A percentile compares a stretch with the other conserved stretches of the same genome.
Evolutionary conservation across 2,329 filamentous ascomycete genomes (phyloP).

Genomic region (Alternaria burnsii): DNA sequence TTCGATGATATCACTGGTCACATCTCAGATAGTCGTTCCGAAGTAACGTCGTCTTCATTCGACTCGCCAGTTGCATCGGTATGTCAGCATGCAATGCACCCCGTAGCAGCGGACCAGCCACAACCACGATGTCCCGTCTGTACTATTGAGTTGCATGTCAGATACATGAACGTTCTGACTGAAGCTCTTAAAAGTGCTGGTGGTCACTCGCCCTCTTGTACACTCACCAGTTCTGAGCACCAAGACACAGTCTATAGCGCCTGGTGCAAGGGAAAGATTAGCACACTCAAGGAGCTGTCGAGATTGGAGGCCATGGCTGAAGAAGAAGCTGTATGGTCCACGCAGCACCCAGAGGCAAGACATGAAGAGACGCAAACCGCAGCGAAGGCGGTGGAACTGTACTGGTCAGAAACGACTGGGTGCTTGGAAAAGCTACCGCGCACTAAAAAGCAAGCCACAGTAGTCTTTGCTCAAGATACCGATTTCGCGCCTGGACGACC

Average conservation of each 20-base stretch:
- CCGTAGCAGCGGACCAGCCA: constrained; percentile 18
- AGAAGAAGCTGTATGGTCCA: constrained; percentile 30
- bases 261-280: constrained; percentile 36
- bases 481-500: constrained; percentile 32
- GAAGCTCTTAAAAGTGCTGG: constrained; percentile 31
- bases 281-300: constrained; percentile 28
- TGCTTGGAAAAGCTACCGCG: constrained; percentile 5
- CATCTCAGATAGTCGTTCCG: constrained; percentile 13
- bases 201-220: constrained; percentile 30
- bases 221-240: constrained; percentile 29
- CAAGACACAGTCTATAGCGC: constrained; percentile 35
- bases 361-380: constrained; percentile 33
- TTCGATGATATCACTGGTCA: constrained; percentile 37
- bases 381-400: constrained; percentile 33
- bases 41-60: background rate
- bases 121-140: constrained; percentile 40
- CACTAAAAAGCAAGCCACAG: constrained; percentile 17
- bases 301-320: constrained; percentile 32
- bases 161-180: constrained; percentile 36
- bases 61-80: constrained; percentile 24
- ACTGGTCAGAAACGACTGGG: constrained; percentile 33
- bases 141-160: constrained; percentile 35
- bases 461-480: constrained; percentile 34
- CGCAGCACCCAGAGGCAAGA: constrained; percentile 17
- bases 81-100: constrained; percentile 38